phyloP scores from a whole-genome alignment of 192 early-diverging fungal genomes.

The Globomyces pollinis-pini region DNA sequence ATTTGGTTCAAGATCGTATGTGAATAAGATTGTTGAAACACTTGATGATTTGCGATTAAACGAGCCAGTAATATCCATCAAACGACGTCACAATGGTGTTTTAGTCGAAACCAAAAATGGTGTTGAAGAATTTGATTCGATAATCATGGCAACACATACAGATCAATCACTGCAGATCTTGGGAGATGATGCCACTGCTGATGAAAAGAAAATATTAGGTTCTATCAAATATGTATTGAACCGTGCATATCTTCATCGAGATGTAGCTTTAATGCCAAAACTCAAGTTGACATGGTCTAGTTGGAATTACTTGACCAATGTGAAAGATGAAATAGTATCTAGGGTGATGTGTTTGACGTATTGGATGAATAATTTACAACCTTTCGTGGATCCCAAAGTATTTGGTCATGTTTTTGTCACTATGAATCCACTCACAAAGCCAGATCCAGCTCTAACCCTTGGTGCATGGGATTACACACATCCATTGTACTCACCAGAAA shows the following conservation, averaged over 20 bases:
- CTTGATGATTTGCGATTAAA: slow-evolving; percentile 30
- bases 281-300: slow-evolving; percentile 33
- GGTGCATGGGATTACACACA: slow-evolving; percentile 45
- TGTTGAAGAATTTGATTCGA: slow-evolving; percentile 40
- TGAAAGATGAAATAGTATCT: slow-evolving; percentile 19
- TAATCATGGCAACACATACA: slow-evolving; percentile 53
- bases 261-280: slow-evolving; percentile 49
- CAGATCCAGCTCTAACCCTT: slow-evolving; percentile 27
- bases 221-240: slow-evolving; percentile 41
- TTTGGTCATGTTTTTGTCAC: slow-evolving; percentile 52
- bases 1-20: slow-evolving; percentile 39
- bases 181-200: slow-evolving; percentile 39
- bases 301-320: slow-evolving; percentile 56
- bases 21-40: slow-evolving; percentile 25
- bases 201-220: slow-evolving; percentile 40
- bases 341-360: slow-evolving; percentile 45
- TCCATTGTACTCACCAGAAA: slow-evolving; percentile 37
- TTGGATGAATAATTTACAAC: slow-evolving; percentile 59
- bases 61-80: slow-evolving; percentile 22
- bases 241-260: slow-evolving; percentile 45
- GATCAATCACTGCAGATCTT: slow-evolving; percentile 50
- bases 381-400: slow-evolving; percentile 28
- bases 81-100: slow-evolving; percentile 15
- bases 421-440: slow-evolving; percentile 49
- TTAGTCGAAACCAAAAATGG: slow-evolving; percentile 29